A percentile compares a stretch with the other conserved stretches of the same genome.
phyloP scores from a whole-genome alignment of 768 basidiomycete genomes.

The Cystobasidium tubakii region DNA sequence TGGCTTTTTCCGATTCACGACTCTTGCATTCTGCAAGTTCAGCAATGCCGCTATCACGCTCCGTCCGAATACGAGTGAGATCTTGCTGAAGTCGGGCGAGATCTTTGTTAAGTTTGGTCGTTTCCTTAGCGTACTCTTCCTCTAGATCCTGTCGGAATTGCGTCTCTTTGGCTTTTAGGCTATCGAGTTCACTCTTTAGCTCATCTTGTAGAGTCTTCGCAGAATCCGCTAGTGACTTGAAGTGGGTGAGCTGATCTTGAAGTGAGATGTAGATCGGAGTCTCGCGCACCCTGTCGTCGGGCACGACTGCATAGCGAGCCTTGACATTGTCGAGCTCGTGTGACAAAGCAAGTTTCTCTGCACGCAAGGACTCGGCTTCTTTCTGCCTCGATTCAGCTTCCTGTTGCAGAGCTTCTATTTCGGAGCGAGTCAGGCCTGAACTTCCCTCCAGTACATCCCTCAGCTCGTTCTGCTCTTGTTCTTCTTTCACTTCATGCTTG shows the following conservation, averaged over 20 bases:
- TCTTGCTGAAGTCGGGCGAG: slow-evolving; percentile 48
- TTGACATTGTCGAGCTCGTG: slow-evolving; percentile 54
- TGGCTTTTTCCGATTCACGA: slow-evolving; percentile 59
- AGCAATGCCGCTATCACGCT: slow-evolving; percentile 58
- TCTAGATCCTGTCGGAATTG: slow-evolving; percentile 37
- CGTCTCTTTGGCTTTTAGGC: slow-evolving; percentile 38
- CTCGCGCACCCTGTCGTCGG: slow-evolving; percentile 55
- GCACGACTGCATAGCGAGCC: slow-evolving; percentile 49
- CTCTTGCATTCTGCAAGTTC: slow-evolving; percentile 66
- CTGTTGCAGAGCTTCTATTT: slow-evolving; percentile 37
- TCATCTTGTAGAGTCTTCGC: slow-evolving; percentile 52
- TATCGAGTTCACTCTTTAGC: slow-evolving; percentile 42
- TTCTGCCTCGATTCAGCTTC: slow-evolving; percentile 39
- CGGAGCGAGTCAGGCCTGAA: slow-evolving; percentile 27
- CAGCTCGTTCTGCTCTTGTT: slow-evolving; percentile 19
- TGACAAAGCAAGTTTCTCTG: slow-evolving; percentile 50
- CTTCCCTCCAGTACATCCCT: slow-evolving; percentile 29
- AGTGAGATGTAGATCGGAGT: slow-evolving; percentile 59
- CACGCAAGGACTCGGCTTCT: slow-evolving; percentile 56
- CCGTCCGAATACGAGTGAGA: slow-evolving; percentile 49
- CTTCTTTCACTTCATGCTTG: slow-evolving; percentile 6
- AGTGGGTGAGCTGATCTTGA: slow-evolving; percentile 55
- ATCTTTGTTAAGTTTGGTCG: slow-evolving; percentile 53
- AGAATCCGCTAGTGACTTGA: slow-evolving; percentile 51
- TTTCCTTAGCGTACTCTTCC: slow-evolving; percentile 54